Evolutionary conservation across 2,329 filamentous ascomycete genomes (phyloP).

Genomic region (Capronia epimyces): DNA sequence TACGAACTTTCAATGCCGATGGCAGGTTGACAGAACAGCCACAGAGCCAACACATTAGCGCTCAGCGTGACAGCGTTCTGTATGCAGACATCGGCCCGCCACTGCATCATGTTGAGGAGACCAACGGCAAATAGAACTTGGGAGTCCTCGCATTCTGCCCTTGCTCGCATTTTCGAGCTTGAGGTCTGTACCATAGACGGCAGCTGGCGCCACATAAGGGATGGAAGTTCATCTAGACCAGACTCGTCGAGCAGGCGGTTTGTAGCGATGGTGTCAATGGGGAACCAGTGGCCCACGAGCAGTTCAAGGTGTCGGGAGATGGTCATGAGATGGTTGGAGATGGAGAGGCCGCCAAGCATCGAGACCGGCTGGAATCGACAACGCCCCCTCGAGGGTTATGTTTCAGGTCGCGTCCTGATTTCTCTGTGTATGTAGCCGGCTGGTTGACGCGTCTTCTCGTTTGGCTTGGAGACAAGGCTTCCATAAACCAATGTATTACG

Average conservation of each 20-base stretch:
- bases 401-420: conserved; percentile 7
- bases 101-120: background rate
- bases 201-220: too few relatives aligned
- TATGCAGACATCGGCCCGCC: too few relatives aligned
- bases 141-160: background rate
- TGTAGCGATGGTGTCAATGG: background rate
- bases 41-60: too few relatives aligned
- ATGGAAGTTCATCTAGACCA: too few relatives aligned
- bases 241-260: too few relatives aligned
- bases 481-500: background rate
- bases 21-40: background rate
- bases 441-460: background rate
- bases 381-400: background rate
- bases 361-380: background rate
- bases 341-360: background rate
- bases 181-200: background rate
- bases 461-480: background rate
- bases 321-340: conserved; percentile 1
- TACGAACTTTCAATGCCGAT: background rate
- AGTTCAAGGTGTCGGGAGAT: background rate
- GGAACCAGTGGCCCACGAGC: background rate
- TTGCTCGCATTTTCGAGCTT: background rate
- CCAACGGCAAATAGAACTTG: background rate
- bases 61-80: too few relatives aligned
- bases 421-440: too few relatives aligned